A percentile compares a stretch with the other conserved stretches of the same genome.
phyloP scores from a whole-genome alignment of 768 basidiomycete species.

The Leucosporidium yakuticum region DNA sequence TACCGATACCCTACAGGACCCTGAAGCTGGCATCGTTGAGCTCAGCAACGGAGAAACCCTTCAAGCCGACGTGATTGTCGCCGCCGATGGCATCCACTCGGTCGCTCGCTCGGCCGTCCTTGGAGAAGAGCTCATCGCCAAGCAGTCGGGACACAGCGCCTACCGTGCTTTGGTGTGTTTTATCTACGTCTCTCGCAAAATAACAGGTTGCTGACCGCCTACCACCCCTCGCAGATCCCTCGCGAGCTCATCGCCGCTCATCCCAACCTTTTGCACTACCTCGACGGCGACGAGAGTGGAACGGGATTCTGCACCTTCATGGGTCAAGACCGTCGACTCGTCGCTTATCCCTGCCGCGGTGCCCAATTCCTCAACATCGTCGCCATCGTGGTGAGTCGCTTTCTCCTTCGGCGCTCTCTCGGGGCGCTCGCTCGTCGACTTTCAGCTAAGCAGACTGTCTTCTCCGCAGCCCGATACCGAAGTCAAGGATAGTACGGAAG shows the following conservation, averaged over 20 bases:
- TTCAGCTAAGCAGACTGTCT: background rate
- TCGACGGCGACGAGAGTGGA: too few relatives aligned
- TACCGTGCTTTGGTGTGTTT: slow-evolving; percentile 35
- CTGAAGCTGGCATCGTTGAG: background rate
- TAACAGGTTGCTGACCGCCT: too few relatives aligned
- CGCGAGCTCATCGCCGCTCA: too few relatives aligned
- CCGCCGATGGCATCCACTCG: slow-evolving; percentile 35
- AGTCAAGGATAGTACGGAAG: slow-evolving; percentile 21
- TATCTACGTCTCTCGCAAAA: too few relatives aligned
- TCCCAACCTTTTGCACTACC: too few relatives aligned
- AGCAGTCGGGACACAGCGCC: slow-evolving; percentile 33
- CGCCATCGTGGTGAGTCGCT: slow-evolving; percentile 8
- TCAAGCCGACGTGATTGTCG: slow-evolving; percentile 31
- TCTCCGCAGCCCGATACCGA: slow-evolving; percentile 18
- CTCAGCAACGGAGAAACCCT: slow-evolving; percentile 22
- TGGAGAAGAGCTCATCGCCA: slow-evolving; percentile 16
- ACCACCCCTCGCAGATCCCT: too few relatives aligned
- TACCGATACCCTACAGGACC: slow-evolving; percentile 1
- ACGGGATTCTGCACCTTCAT: background rate
- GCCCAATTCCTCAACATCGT: slow-evolving; percentile 10
- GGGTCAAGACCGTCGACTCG: slow-evolving; percentile 5
- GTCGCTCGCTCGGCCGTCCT: slow-evolving; percentile 27
- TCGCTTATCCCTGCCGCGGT: slow-evolving; percentile 16
- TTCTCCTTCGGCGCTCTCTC: background rate
- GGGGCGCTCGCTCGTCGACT: background rate